These are phyloP conservation scores for Puccinia triticina DNA, from an alignment of 1,284 basidiomycete genomes.

Conservation along the genomic window DNA sequence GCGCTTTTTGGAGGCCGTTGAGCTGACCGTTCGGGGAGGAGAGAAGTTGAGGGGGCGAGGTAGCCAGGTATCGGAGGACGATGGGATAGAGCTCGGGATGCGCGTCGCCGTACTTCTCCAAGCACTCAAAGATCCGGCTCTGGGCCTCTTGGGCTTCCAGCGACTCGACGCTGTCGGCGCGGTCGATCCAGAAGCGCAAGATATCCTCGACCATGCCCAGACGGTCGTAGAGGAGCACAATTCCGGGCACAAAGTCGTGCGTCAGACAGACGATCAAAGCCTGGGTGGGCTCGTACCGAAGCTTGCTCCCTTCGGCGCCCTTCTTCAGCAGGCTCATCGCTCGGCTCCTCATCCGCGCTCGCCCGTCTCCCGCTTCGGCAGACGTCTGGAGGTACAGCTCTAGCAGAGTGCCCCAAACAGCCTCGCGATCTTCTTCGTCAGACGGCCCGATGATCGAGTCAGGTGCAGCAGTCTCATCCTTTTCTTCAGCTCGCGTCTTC, in stretches of 20 bases:
- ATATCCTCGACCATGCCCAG: slow-evolving; percentile 96
- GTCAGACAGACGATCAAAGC: slow-evolving; percentile 90
- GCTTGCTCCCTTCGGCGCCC: slow-evolving; percentile 58
- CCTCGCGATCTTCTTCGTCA: slow-evolving; percentile 74
- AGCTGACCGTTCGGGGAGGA: neutral
- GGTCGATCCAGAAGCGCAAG: slow-evolving; percentile 78
- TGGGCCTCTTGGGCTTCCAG: slow-evolving; percentile 63
- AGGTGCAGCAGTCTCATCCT: slow-evolving; percentile 49
- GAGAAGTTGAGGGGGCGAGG: slow-evolving; percentile 62
- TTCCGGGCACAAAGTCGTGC: slow-evolving; percentile 75
- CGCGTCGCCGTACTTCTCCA: slow-evolving; percentile 73
- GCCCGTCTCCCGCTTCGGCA: slow-evolving; percentile 57
- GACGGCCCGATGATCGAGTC: slow-evolving; percentile 63
- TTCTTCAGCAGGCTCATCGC: slow-evolving; percentile 72
- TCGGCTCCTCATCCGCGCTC: slow-evolving; percentile 62
- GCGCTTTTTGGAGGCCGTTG: slow-evolving; percentile 64
- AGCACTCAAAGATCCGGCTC: slow-evolving; percentile 71
- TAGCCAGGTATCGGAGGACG: slow-evolving; percentile 86
- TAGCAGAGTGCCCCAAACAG: slow-evolving; percentile 93
- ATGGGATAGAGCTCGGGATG: slow-evolving; percentile 81
- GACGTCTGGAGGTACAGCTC: slow-evolving; percentile 82
- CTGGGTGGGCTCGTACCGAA: slow-evolving; percentile 87
- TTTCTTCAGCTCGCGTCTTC: neutral
- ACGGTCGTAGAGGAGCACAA: slow-evolving; percentile 87
- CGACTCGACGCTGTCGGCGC: slow-evolving; percentile 61